Evolutionary conservation across 805 yeast genomes (phyloP).

Genomic region (Candida peoriensis): DNA sequence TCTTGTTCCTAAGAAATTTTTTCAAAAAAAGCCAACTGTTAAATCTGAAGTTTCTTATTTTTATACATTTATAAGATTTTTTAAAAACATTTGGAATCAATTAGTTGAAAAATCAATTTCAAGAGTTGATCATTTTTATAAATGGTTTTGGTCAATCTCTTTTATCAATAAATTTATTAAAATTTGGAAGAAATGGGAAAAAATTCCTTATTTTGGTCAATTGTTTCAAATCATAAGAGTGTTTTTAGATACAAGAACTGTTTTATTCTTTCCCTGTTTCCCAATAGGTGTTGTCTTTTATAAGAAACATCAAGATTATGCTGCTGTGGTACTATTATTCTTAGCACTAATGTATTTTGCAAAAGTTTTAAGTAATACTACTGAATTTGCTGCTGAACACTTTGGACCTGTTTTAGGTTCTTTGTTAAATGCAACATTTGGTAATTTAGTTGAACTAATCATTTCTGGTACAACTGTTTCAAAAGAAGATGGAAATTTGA

Average conservation of each 20-base stretch:
- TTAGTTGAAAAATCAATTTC: slow-evolving; percentile 14
- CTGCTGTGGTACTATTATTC: slow-evolving; percentile 20
- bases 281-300: slow-evolving; percentile 20
- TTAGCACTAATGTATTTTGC: slow-evolving; percentile 21
- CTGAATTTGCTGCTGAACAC: slow-evolving; percentile 20
- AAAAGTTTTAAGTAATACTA: slow-evolving; percentile 19
- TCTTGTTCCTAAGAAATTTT: not conserved
- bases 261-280: slow-evolving; percentile 16
- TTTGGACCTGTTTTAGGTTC: slow-evolving; percentile 41
- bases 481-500: slow-evolving; percentile 42
- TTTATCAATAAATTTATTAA: slow-evolving; percentile 6
- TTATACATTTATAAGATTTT: slow-evolving; percentile 14
- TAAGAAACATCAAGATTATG: slow-evolving; percentile 8
- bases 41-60: slow-evolving; percentile 17
- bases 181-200: slow-evolving; percentile 12
- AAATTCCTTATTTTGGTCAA: slow-evolving; percentile 11
- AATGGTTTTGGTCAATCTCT: slow-evolving; percentile 12
- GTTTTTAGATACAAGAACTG: slow-evolving; percentile 16
- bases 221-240: slow-evolving; percentile 13
- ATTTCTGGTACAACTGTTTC: slow-evolving; percentile 45
- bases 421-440: slow-evolving; percentile 45
- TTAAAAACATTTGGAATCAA: slow-evolving; percentile 13
- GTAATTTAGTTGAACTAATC: slow-evolving; percentile 46
- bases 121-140: slow-evolving; percentile 9
- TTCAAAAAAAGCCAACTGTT: slow-evolving; percentile 11